Conservation (phyloP, 1,284 basidiomycete species). For the Uromyces viciae-fabae region DNA sequence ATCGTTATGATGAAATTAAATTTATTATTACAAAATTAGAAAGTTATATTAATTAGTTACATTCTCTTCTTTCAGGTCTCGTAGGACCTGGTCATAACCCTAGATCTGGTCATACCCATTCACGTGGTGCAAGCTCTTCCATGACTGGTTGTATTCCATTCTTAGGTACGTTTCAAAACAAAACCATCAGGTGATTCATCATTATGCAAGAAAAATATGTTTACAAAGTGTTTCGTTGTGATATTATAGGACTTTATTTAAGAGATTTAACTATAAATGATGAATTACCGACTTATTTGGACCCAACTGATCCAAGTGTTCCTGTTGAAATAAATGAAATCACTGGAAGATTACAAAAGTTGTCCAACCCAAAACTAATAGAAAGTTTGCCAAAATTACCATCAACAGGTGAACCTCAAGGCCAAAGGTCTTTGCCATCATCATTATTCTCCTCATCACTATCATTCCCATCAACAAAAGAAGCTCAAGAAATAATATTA, state of each 20-base stretch:
- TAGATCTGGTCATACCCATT: not conserved
- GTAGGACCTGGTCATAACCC: not conserved
- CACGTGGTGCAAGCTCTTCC: not conserved
- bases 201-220: not conserved
- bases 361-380: constrained; percentile 71
- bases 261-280: constrained; percentile 67
- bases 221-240: not conserved
- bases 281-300: constrained; percentile 72
- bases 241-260: constrained; percentile 66
- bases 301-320: constrained; percentile 68
- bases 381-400: constrained; percentile 59
- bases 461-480: not conserved
- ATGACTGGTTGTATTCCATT: constrained; percentile 40
- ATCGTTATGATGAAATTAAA: no score
- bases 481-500: constrained; percentile 42
- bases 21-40: no score
- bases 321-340: constrained; percentile 65
- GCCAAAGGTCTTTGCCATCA: no score
- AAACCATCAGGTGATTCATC: not conserved
- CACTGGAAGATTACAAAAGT: constrained; percentile 65
- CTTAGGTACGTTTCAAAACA: constrained; percentile 17
- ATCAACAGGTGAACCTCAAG: not conserved
- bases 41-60: no score
- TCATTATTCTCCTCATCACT: no score
- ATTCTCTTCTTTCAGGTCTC: not conserved